Base-by-base conservation (phyloP, 768 basidiomycete species). In the Termitomyces titanicus region DNA sequence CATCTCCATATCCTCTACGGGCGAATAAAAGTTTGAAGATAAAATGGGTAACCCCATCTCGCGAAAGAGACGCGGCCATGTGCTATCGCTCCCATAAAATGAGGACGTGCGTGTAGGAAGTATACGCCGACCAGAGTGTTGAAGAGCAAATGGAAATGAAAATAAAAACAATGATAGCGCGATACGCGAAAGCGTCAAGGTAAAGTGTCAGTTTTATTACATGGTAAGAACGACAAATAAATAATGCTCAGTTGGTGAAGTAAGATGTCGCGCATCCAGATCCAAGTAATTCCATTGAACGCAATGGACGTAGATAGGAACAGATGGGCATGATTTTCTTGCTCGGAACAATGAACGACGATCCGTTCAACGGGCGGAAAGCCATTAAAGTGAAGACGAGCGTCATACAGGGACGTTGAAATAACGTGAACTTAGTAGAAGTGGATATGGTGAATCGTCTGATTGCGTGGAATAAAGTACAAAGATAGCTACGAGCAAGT, bases 51-150 rank as follows among this genome's bases (percentile, higher is more conserved):
- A 60, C 64, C 58, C 59, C 59, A 24, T 55, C 58, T 61, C 58
- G 56, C 60, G 40, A 63, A 67, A 62, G 20, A 42, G 54, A 56
- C 38, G 63, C 63, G 58, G 62, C 57, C 60, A 53, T 18, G 70
- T 59, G 57, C 61, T 92, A 66, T 95, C 74, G 93, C 92, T 95
- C 88, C 80, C 84, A 70, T 92, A 91, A 95, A 96, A 96, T 95
- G 88, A 94, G 92, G 83, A 86, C 85, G 81, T 75, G 75, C 89
- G 88, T 85, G 86, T 93, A 69, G 72, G 68, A 66, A 56, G 70
- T 59, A 43, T 76, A 84, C 87, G 87, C 81, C 83, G 84, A 81
- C 87, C 94, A 95, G 94, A 95, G 94, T 96, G 94, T 95, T 82
- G 82, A 81, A 81, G 92, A 96, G 93, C 94, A 68, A 51, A 46